Evolutionary conservation across 2,329 filamentous ascomycete genomes (phyloP).

Genomic region (Hypoxylon sp.): DNA sequence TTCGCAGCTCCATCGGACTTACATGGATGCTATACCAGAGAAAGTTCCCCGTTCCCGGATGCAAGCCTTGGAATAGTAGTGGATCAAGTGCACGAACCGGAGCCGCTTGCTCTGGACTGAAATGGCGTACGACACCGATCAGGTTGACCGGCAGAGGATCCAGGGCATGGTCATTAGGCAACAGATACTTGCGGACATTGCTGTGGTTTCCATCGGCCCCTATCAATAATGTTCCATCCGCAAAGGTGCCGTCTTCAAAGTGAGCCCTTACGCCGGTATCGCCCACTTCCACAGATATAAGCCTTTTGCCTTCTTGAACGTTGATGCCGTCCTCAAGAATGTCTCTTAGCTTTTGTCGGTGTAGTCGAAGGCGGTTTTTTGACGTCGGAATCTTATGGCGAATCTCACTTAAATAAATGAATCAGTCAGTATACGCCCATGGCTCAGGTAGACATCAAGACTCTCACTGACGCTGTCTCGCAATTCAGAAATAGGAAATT

Average conservation of each 20-base stretch:
- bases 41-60: conserved; percentile 63
- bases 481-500: conserved; percentile 59
- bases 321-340: conserved; percentile 50
- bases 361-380: conserved; percentile 52
- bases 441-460: neutral
- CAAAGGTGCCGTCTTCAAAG: conserved; percentile 53
- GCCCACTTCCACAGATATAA: conserved; percentile 46
- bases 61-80: conserved; percentile 65
- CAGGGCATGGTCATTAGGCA: conserved; percentile 51
- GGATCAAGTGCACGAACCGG: conserved; percentile 62
- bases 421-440: neutral
- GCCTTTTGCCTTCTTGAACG: conserved; percentile 52
- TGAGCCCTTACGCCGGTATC: conserved; percentile 46
- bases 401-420: conserved; percentile 41
- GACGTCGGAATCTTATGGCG: conserved; percentile 57
- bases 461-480: conserved; percentile 47
- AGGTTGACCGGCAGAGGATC: conserved; percentile 55
- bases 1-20: conserved; percentile 47
- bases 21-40: conserved; percentile 64
- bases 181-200: conserved; percentile 53
- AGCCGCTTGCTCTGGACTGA: conserved; percentile 55
- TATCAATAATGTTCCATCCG: conserved; percentile 53
- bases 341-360: conserved; percentile 53
- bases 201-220: conserved; percentile 58
- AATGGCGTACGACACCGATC: conserved; percentile 54